Base-by-base conservation (phyloP, 345 rosid genomes). In the Conringia planisiliqua region DNA sequence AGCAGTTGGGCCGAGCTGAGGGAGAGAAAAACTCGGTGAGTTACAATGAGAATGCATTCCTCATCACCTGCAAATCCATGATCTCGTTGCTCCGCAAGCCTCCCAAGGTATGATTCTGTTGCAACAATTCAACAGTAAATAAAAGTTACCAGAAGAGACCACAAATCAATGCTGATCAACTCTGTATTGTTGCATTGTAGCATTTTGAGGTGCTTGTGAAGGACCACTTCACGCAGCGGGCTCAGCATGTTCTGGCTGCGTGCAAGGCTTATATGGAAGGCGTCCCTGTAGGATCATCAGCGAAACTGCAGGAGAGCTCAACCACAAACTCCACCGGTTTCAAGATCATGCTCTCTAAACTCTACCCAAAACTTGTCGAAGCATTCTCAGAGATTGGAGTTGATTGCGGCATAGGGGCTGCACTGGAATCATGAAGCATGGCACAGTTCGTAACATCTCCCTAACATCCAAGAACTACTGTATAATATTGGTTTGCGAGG, bases 1-100 rank as follows among this genome's bases (percentile, higher is more conserved):
- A 80, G 73, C 99, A 90, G 72, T 44, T 90, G 20, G 99, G 99
- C 36, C 81, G 83, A 82, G 82, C 82, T 0, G 97, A 95, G 67
- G 99, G 97, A 72, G 99, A 95, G 89, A 88, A 82, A 70, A 95
- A 95, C 84, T 95, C 99, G 0, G 76, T 86, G 35, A 83, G 90
- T 77, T 92, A 95, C 76, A 95, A 92, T 24, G 99, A 95, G 51
- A 89, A 88, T 16, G 92, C 92, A 0, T 95, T 87, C 82, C 88
- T 95, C 18, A 64, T 85, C 70, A 92, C 89, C 56, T 95, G 97
- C 88, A 87, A 84, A 79, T 89, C 97, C 80, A 95, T 92, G 94
- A 87, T 90, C 60, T 89, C 82, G 48, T 72, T 83, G 5, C 79
- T 92, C 38, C 87, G 80, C 69, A 89, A 78, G 70, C 93, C 96